Percentiles rank a stretch among this genome's conserved stretches.
Evolutionary conservation across 1,284 basidiomycete genomes (phyloP).

Genomic region (Ustanciosporium gigantosporum): DNA sequence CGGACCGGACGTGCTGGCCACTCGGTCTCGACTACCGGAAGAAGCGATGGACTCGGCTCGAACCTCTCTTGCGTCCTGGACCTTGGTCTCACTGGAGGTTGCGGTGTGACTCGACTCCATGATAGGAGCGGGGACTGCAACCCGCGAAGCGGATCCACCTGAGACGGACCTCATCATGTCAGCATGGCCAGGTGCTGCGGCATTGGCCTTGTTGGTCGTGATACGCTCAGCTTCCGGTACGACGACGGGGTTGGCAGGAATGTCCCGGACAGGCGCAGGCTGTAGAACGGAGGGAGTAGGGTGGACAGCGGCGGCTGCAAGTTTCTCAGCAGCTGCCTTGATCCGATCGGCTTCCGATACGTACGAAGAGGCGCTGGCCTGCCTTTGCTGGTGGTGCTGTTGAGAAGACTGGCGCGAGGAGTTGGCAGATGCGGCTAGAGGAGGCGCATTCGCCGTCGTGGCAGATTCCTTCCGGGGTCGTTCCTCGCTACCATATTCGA

Average conservation of each 20-base stretch:
- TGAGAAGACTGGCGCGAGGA: conserved; percentile 11
- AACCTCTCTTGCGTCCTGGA: not conserved
- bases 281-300: conserved; percentile 33
- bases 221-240: conserved; percentile 24
- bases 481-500: conserved; percentile 48
- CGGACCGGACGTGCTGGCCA: conserved; percentile 17
- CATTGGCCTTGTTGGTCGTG: conserved; percentile 6
- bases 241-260: conserved; percentile 13
- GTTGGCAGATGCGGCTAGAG: conserved; percentile 8
- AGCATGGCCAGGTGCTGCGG: not conserved
- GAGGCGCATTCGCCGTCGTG: conserved; percentile 3
- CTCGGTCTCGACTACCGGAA: conserved; percentile 1
- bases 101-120: conserved; percentile 14
- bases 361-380: conserved; percentile 14
- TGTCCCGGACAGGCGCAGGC: conserved; percentile 8
- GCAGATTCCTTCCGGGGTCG: conserved; percentile 20
- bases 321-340: conserved; percentile 26
- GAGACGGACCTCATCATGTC: conserved; percentile 35
- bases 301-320: conserved; percentile 19
- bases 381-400: conserved; percentile 19
- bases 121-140: conserved; percentile 28
- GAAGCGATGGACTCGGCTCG: not conserved
- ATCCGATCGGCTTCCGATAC: conserved; percentile 12
- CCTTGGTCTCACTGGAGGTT: not conserved
- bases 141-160: conserved; percentile 21